Percentiles rank a stretch among this genome's conserved stretches.
These are phyloP conservation scores for Saturnispora saitoi DNA, from an alignment of 805 yeast genomes.

Conservation along the genomic window DNA sequence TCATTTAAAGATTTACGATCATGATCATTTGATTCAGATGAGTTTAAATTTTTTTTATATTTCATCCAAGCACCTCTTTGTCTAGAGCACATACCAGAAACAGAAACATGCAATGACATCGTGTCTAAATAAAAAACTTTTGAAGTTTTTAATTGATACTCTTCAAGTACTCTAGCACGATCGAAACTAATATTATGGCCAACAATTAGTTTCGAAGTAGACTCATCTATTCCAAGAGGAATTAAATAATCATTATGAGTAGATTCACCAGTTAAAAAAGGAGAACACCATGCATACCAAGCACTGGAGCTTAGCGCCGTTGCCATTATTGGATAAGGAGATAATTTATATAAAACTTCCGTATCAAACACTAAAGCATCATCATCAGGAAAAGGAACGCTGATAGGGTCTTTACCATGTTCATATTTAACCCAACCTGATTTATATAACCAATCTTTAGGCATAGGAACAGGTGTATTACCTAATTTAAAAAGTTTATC, in stretches of 20 bases:
- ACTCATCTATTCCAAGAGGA: constrained; percentile 49
- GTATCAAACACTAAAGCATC: constrained; percentile 77
- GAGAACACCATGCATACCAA: constrained; percentile 95
- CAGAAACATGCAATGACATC: constrained; percentile 86
- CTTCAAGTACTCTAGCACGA: constrained; percentile 78
- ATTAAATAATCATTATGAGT: constrained; percentile 53
- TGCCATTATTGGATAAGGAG: constrained; percentile 73
- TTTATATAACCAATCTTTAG: constrained; percentile 44
- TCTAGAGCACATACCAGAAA: constrained; percentile 85
- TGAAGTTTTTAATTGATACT: constrained; percentile 58
- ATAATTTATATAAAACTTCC: constrained; percentile 71
- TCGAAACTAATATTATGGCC: constrained; percentile 93
- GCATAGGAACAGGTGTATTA: constrained; percentile 30
- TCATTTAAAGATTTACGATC: constrained; percentile 16
- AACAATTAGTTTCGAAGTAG: constrained; percentile 40
- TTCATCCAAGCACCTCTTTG: constrained; percentile 76
- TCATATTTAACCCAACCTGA: constrained; percentile 82
- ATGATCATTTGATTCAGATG: constrained; percentile 14
- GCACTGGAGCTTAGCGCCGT: constrained; percentile 68
- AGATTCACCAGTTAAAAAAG: constrained; percentile 55
- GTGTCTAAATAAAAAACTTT: constrained; percentile 82
- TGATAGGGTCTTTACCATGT: constrained; percentile 41
- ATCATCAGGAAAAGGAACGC: constrained; percentile 64
- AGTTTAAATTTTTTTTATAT: constrained; percentile 36
- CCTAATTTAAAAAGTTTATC: constrained; percentile 34